Conservation (phyloP, 768 basidiomycete species). For the Lepiota brunneoincarnata region DNA sequence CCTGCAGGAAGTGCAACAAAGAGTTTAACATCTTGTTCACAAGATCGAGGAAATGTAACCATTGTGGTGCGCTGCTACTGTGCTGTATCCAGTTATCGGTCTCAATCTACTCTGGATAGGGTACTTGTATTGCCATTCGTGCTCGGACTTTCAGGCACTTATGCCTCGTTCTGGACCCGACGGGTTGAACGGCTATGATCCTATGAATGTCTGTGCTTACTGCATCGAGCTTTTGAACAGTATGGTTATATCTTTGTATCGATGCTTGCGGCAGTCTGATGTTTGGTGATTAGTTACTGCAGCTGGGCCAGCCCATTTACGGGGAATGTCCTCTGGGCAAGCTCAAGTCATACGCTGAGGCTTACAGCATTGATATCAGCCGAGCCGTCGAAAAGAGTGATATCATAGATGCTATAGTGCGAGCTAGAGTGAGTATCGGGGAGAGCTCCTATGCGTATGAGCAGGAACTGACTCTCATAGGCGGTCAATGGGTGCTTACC, state of each 20-base stretch:
- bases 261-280: conserved; percentile 7
- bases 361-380: conserved; percentile 63
- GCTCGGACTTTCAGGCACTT: conserved; percentile 74
- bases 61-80: conserved; percentile 56
- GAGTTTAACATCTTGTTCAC: conserved; percentile 70
- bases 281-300: conserved; percentile 58
- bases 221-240: conserved; percentile 71
- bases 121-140: conserved; percentile 68
- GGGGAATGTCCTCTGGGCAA: conserved; percentile 53
- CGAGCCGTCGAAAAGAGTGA: conserved; percentile 78
- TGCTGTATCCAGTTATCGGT: background rate
- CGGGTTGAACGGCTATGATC: conserved; percentile 52
- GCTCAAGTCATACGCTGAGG: conserved; percentile 66
- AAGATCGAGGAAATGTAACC: conserved; percentile 65
- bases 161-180: conserved; percentile 60
- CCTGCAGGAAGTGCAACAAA: conserved; percentile 70
- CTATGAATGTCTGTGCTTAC: conserved; percentile 64
- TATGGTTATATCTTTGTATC: conserved; percentile 29
- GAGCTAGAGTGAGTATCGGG: conserved; percentile 43
- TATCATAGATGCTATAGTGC: conserved; percentile 62
- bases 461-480: conserved; percentile 27
- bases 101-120: conserved; percentile 36
- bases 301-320: conserved; percentile 54
- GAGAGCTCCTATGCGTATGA: background rate
- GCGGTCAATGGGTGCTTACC: conserved; percentile 60